Evolutionary conservation across 495 filamentous ascomycete species (phyloP), one percentile per base, ranked within the genome.

Genomic region (Amphirosellinia nigrospora): DNA sequence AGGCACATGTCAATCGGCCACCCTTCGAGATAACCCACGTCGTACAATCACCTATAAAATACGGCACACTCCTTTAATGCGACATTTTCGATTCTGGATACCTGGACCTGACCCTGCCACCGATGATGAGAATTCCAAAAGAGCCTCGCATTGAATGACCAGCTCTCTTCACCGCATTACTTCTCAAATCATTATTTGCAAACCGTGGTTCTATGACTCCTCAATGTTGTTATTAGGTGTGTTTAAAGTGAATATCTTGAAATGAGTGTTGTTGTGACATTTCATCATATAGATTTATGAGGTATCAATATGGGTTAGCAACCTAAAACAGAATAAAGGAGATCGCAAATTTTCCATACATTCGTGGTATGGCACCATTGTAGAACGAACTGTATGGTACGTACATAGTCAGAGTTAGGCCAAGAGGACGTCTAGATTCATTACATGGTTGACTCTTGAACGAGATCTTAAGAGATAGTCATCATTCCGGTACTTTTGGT

Each of bases 71-170:
- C 55, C 30, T 36, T 36, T 36, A 36, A 58, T 34, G 38, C 55
- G 32, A 3, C 55, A 8, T 21, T 58, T 36, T n/a, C 16, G n/a
- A 58, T 4, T 21, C 55, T n/a, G 11, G 58, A 23, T 45, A 46
- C 5, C 21, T 32, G 28, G 21, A 8, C 38, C 23, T 23, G n/a
- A n/a, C n/a, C n/a, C 36, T 30, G 7, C 36, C n/a, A 8, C 23
- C 23, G 23, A 62, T n/a, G 36, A 30, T 62, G 59, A 62, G 36
- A 32, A 46, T 28, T 63, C 23, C 60, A 28, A 45, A 63, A 46
- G 23, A 46, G 36, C 39, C 60, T 28, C 60, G 39, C 38, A 43
- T 62, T 21, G 10, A 23, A 23, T 39, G 5, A 39, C 16, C 56
- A 15, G 2, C 36, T 60, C 34, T 39, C 34, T 23, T 39, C 34